phyloP scores from a whole-genome alignment of 202 grass and related monocot genomes.

The Zoysia matrella region DNA sequence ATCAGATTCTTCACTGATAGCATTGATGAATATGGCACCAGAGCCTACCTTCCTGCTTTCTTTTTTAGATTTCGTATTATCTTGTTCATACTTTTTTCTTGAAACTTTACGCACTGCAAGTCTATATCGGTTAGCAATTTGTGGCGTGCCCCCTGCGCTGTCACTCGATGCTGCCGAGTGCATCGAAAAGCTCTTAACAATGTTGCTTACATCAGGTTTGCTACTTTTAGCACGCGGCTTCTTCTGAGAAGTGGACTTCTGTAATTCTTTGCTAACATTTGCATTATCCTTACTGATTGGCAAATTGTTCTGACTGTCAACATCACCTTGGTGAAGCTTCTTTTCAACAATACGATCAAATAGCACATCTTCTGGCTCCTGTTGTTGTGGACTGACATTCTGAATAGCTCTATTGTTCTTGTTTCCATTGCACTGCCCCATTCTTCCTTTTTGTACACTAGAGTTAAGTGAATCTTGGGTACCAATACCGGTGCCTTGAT shows the following conservation, averaged over 20 bases:
- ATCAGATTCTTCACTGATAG: conserved; percentile 52
- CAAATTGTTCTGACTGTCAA: conserved; percentile 44
- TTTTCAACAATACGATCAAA: conserved; percentile 28
- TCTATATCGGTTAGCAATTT: conserved; percentile 44
- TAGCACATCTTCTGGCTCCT: conserved; percentile 36
- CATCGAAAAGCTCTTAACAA: conserved; percentile 52
- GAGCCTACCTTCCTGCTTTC: conserved; percentile 27
- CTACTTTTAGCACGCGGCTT: background rate
- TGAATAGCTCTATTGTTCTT: conserved; percentile 39
- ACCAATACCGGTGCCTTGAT: conserved; percentile 35
- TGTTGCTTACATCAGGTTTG: conserved; percentile 14
- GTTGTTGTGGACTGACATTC: conserved; percentile 29
- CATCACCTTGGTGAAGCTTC: conserved; percentile 27
- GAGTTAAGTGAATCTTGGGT: conserved; percentile 39
- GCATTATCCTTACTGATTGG: conserved; percentile 34
- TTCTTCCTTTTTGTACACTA: conserved; percentile 37
- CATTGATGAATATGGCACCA: conserved; percentile 45
- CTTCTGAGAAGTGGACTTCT: conserved; percentile 36
- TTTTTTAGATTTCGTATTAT: conserved; percentile 44
- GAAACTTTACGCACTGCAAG: conserved; percentile 70
- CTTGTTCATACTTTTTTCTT: conserved; percentile 47
- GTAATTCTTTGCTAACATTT: conserved; percentile 32
- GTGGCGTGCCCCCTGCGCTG: conserved; percentile 58
- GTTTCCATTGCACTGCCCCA: conserved; percentile 43
- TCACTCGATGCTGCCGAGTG: conserved; percentile 54